A percentile compares a stretch with the other conserved stretches of the same genome.
Conservation (phyloP, 805 yeast genomes). For the Pichia manshurica region DNA sequence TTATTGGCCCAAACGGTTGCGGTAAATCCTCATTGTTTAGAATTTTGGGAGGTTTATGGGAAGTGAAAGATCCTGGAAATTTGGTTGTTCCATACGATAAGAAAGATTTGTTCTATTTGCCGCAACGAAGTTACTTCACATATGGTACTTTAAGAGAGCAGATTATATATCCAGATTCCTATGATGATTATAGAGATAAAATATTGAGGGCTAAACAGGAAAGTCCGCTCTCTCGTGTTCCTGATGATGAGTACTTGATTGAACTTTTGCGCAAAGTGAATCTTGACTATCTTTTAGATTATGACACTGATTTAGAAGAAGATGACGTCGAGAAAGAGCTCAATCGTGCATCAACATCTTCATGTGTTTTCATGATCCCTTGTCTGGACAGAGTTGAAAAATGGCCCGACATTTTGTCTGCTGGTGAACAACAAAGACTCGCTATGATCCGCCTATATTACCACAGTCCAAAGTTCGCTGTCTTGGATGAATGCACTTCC, state of each 20-base stretch:
- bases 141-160: constrained; percentile 80
- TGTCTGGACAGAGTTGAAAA: constrained; percentile 65
- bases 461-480: constrained; percentile 90
- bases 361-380: constrained; percentile 21
- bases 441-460: constrained; percentile 92
- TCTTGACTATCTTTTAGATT: constrained; percentile 48
- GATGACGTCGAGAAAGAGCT: neutral
- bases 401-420: constrained; percentile 85
- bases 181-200: constrained; percentile 44
- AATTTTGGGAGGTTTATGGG: constrained; percentile 92
- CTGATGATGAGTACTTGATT: constrained; percentile 43
- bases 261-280: constrained; percentile 53
- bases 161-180: constrained; percentile 78
- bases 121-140: constrained; percentile 86
- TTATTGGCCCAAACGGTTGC: constrained; percentile 95
- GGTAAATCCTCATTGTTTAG: constrained; percentile 92
- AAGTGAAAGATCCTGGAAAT: constrained; percentile 50
- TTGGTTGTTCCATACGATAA: constrained; percentile 60
- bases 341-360: neutral
- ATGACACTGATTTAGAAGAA: constrained; percentile 18
- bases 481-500: constrained; percentile 91
- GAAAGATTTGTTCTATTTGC: constrained; percentile 76
- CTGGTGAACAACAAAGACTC: constrained; percentile 88
- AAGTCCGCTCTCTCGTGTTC: constrained; percentile 20
- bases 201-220: constrained; percentile 27